phyloP scores from a whole-genome alignment of 1,284 basidiomycete genomes.

The Moniliophthora roreri region DNA sequence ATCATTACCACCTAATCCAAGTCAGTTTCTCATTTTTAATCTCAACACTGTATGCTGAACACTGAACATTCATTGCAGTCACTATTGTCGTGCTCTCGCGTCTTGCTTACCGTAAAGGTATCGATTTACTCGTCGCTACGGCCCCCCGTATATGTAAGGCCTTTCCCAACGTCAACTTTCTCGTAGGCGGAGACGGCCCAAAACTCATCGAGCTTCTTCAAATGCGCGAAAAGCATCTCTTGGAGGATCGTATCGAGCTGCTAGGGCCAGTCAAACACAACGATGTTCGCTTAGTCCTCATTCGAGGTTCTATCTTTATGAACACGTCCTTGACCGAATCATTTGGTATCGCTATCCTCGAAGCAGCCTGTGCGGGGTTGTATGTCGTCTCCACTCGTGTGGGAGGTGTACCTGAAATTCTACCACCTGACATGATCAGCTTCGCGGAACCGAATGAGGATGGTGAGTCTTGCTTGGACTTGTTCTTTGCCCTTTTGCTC shows the following conservation, averaged over 20 bases:
- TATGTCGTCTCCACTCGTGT: constrained; percentile 95
- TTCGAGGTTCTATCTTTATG: constrained; percentile 87
- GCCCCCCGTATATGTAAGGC: constrained; percentile 86
- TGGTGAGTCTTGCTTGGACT: constrained; percentile 34
- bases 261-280: constrained; percentile 81
- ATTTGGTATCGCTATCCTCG: constrained; percentile 95
- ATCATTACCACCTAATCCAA: constrained; percentile 49
- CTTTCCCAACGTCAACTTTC: constrained; percentile 85
- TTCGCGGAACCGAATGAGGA: constrained; percentile 91
- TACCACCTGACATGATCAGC: constrained; percentile 92
- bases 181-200: constrained; percentile 94
- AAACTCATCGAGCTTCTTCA: constrained; percentile 95
- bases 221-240: constrained; percentile 88
- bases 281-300: constrained; percentile 84
- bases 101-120: constrained; percentile 95
- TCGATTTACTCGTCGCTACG: constrained; percentile 91
- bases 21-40: constrained; percentile 43
- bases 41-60: no score
- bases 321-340: constrained; percentile 97
- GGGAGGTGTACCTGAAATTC: constrained; percentile 93
- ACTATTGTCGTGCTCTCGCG: constrained; percentile 94
- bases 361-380: constrained; percentile 93
- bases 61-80: constrained; percentile 47
- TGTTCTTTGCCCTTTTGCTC: background rate
- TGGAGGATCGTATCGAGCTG: constrained; percentile 90